phyloP scores from a whole-genome alignment of 169 alveolate genomes.

The Neospora caninum region DNA sequence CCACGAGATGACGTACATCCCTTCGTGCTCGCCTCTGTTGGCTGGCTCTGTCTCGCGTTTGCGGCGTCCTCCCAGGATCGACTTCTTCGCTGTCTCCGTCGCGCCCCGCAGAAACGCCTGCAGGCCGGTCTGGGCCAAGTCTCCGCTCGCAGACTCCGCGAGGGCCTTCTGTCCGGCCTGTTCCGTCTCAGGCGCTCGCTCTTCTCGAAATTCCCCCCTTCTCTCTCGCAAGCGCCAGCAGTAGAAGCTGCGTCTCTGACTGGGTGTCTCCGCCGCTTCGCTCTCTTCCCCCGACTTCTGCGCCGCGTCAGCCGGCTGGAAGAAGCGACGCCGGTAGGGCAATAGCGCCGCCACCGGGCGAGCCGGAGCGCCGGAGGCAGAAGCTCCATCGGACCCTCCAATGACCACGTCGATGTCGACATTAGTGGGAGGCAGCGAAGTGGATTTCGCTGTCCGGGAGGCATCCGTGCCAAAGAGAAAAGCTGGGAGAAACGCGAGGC shows the following conservation, averaged over 20 bases:
- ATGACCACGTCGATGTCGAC: background rate
- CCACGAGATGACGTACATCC: background rate
- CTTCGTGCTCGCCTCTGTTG: background rate
- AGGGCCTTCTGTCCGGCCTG: no score
- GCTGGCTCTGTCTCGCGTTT: background rate
- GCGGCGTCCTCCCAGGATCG: background rate
- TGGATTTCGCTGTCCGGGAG: background rate
- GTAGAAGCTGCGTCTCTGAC: no score
- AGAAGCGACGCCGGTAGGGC: background rate
- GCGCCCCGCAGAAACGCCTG: background rate
- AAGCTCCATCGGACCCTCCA: background rate
- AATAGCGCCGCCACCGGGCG: background rate
- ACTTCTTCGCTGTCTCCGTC: background rate
- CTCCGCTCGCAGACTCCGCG: background rate
- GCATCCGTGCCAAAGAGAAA: background rate
- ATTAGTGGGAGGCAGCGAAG: background rate
- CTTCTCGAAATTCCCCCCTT: background rate
- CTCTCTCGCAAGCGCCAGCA: background rate
- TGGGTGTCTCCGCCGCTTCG: no score
- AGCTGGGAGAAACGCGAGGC: background rate
- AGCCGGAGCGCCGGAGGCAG: background rate
- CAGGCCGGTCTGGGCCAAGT: background rate
- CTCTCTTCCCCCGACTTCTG: background rate
- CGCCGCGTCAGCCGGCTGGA: background rate
- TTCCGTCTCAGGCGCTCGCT: background rate